phyloP scores from a whole-genome alignment of 2,329 filamentous ascomycete species.

The Penicillium sp. region DNA sequence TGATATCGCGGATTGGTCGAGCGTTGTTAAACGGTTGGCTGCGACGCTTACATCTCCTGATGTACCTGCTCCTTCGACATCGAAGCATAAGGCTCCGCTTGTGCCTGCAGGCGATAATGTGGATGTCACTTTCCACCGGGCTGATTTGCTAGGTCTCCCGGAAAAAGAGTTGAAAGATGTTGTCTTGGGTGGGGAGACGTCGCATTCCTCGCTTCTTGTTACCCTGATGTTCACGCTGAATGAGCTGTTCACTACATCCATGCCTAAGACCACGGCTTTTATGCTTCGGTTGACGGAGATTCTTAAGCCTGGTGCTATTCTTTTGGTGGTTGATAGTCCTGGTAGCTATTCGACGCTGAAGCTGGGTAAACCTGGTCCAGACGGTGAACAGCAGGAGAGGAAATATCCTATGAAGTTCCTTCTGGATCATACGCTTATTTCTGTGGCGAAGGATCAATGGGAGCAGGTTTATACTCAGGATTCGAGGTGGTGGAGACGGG shows the following conservation, averaged over 20 bases:
- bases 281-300: constrained; percentile 66
- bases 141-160: constrained; percentile 51
- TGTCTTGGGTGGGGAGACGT: constrained; percentile 14
- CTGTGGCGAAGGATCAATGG: constrained; percentile 59
- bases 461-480: constrained; percentile 73
- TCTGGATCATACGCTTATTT: constrained; percentile 75
- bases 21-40: constrained; percentile 61
- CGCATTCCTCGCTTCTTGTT: constrained; percentile 54
- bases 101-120: constrained; percentile 4
- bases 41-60: constrained; percentile 49
- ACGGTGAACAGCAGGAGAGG: constrained; percentile 48
- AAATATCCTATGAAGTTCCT: constrained; percentile 94
- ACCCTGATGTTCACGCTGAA: constrained; percentile 94
- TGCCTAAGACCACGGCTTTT: constrained; percentile 73
- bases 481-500: constrained; percentile 80
- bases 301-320: constrained; percentile 60
- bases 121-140: constrained; percentile 46
- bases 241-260: constrained; percentile 81
- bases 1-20: constrained; percentile 78
- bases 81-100: constrained; percentile 32
- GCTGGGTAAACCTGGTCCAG: constrained; percentile 53
- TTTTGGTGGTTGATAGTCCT: constrained; percentile 89
- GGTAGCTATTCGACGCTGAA: constrained; percentile 87
- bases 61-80: constrained; percentile 30
- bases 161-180: constrained; percentile 41